Percentiles rank a stretch among this genome's conserved stretches.
These are phyloP conservation scores for Luvunga scandens DNA, from an alignment of 345 rosid species.

Conservation along the genomic window DNA sequence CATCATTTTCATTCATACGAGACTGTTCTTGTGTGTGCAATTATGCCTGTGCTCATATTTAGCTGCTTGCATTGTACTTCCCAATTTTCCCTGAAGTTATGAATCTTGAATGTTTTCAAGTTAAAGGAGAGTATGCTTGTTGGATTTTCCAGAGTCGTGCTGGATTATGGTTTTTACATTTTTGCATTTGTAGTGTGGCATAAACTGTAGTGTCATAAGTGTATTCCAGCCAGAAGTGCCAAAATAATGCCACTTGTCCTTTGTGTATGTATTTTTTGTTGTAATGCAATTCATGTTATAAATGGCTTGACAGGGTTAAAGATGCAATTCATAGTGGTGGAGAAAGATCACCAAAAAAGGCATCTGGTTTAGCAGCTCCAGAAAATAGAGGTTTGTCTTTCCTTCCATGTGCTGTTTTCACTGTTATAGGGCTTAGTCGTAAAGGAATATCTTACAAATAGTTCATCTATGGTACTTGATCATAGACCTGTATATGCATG, in stretches of 20 bases:
- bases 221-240: neutral
- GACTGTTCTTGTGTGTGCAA: neutral
- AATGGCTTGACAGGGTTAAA: constrained; percentile 30
- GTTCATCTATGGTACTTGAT: neutral
- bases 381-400: constrained; percentile 45
- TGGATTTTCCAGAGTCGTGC: constrained; percentile 3
- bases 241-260: constrained; percentile 1
- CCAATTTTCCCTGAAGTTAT: neutral
- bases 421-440: neutral
- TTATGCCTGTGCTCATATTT: neutral
- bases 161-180: neutral
- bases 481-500: neutral
- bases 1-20: neutral
- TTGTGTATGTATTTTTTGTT: neutral
- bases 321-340: constrained; percentile 29
- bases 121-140: neutral
- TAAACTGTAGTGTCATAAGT: neutral
- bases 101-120: neutral
- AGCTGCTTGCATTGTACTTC: neutral
- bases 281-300: constrained; percentile 10
- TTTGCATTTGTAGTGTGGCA: neutral
- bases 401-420: neutral
- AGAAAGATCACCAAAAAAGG: constrained; percentile 32
- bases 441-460: neutral
- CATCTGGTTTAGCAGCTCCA: constrained; percentile 25